Conservation (phyloP, 164 flowering plant genomes). For the Dillenia turbinata region DNA sequence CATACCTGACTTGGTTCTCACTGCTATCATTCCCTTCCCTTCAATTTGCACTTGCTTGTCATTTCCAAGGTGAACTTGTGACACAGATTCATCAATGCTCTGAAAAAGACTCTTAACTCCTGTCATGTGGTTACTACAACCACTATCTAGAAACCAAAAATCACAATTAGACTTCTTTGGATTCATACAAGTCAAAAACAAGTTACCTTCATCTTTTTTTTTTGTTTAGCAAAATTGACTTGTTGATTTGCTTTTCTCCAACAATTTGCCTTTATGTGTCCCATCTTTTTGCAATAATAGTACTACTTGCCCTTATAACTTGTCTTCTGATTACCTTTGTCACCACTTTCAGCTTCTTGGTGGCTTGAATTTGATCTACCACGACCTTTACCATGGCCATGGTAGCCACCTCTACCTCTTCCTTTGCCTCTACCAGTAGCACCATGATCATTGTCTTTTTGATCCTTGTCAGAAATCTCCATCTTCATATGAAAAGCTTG, state of each 20-base stretch:
- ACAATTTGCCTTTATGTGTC: too few relatives aligned
- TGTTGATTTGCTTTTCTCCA: neutral
- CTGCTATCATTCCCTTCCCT: neutral
- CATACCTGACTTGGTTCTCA: neutral
- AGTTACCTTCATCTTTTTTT: neutral
- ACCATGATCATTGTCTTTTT: neutral
- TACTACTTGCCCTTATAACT: neutral
- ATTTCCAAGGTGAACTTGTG: neutral
- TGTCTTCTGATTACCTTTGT: neutral
- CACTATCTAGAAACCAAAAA: neutral
- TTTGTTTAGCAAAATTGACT: too few relatives aligned
- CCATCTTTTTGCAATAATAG: neutral
- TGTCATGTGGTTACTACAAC: too few relatives aligned
- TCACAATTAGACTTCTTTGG: neutral
- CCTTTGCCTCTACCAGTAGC: neutral
- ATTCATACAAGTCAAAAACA: neutral
- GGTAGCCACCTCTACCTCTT: too few relatives aligned
- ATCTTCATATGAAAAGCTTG: too few relatives aligned
- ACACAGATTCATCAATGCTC: neutral
- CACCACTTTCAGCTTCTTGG: neutral
- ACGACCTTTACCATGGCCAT: constrained; percentile 1
- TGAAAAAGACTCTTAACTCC: neutral
- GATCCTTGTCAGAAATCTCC: neutral
- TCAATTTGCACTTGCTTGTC: too few relatives aligned
- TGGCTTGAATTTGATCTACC: neutral